Evolutionary conservation across 129 eudicot species (phyloP).

Genomic region (Chrysanthemum seticuspe): DNA sequence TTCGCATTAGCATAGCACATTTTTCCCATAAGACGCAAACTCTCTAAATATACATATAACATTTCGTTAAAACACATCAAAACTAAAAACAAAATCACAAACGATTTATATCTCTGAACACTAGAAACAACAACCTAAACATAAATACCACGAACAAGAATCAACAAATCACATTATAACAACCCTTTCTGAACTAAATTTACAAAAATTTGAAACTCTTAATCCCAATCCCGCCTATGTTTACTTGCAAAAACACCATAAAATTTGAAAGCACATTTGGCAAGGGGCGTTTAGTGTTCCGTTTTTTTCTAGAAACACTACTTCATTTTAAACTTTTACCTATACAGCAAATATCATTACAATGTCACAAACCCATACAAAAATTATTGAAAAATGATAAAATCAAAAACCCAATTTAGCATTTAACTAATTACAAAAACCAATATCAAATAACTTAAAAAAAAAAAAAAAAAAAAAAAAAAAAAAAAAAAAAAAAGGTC

Average conservation of each 20-base stretch:
- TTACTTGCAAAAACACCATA: constrained; percentile 6
- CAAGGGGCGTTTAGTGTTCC: too few species aligned
- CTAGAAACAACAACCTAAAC: neutral
- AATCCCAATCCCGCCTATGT: neutral
- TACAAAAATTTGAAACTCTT: neutral
- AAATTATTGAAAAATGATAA: too few species aligned
- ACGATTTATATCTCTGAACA: neutral
- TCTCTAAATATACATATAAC: constrained; percentile 4
- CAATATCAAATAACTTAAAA: too few species aligned
- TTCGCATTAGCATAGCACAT: neutral
- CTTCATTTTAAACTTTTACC: too few species aligned
- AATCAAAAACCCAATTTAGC: too few species aligned
- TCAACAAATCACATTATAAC: neutral
- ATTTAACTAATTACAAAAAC: too few species aligned
- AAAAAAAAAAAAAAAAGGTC: neutral
- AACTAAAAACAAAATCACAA: neutral
- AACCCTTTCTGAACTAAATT: neutral
- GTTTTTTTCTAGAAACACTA: too few species aligned
- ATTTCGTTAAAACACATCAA: constrained; percentile 3
- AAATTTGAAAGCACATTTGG: neutral
- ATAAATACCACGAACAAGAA: constrained; percentile 1
- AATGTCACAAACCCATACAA: too few species aligned
- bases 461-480: neutral
- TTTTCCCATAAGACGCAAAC: neutral
- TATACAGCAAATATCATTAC: too few species aligned